A percentile compares a stretch with the other conserved stretches of the same genome.
These are phyloP conservation scores for Ceratobasidium papillatum DNA, from an alignment of 1,284 basidiomycete species.

Conservation along the genomic window DNA sequence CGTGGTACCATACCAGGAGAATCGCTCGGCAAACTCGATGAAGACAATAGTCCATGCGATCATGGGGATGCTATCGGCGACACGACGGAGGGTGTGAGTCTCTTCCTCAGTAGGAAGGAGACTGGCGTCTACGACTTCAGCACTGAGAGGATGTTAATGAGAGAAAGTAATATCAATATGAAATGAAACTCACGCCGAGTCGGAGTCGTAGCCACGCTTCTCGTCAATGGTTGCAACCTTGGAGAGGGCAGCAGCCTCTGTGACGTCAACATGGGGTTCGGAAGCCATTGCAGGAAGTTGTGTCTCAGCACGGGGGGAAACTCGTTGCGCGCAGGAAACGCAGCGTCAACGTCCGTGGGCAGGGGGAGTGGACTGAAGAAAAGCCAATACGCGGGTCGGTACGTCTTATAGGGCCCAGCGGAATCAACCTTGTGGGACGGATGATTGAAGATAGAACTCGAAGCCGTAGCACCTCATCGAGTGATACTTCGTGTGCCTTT, in stretches of 20 bases:
- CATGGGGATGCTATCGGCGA: constrained; percentile 66
- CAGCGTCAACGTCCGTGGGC: constrained; percentile 40
- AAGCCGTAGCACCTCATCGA: constrained; percentile 31
- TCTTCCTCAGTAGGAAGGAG: constrained; percentile 75
- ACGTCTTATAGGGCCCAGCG: constrained; percentile 2
- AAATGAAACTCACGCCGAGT: constrained; percentile 14
- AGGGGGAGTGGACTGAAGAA: constrained; percentile 9
- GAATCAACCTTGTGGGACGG: constrained; percentile 9
- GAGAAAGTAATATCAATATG: background rate
- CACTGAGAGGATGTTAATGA: background rate
- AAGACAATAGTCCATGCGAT: constrained; percentile 69
- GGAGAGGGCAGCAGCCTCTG: constrained; percentile 34
- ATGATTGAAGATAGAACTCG: constrained; percentile 34
- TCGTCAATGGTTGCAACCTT: constrained; percentile 36
- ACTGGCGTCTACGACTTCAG: constrained; percentile 21
- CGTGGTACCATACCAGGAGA: constrained; percentile 68
- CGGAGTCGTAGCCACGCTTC: constrained; percentile 17
- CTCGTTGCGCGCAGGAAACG: constrained; percentile 29
- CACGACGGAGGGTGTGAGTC: constrained; percentile 64
- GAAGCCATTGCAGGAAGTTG: constrained; percentile 13
- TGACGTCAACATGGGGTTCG: constrained; percentile 35
- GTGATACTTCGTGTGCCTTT: constrained; percentile 38
- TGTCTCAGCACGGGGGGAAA: constrained; percentile 35
- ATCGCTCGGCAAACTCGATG: constrained; percentile 78
- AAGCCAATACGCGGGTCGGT: background rate